Percentiles rank a stretch among this genome's conserved stretches.
These are phyloP conservation scores for Asterella californica DNA, from an alignment of 225 moss, liverwort and hornwort species.

Conservation along the genomic window DNA sequence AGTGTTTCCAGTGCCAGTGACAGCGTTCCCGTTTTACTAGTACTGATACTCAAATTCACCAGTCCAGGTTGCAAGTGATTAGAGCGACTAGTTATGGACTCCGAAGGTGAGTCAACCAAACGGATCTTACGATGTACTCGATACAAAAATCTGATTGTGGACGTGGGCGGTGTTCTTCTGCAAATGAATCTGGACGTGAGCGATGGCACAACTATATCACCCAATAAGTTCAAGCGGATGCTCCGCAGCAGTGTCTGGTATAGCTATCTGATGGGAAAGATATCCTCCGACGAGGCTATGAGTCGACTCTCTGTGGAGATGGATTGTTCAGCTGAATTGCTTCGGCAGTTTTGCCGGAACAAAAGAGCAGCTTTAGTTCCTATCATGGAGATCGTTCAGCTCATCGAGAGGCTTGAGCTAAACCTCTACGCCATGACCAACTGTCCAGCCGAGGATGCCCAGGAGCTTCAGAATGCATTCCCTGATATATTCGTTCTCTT, in stretches of 20 bases:
- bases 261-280: conserved; percentile 13
- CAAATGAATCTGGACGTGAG: conserved; percentile 14
- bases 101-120: too few species aligned
- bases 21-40: too few species aligned
- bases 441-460: conserved; percentile 16
- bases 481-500: background rate
- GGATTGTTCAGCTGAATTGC: conserved; percentile 4
- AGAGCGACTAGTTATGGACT: too few species aligned
- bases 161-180: conserved; percentile 26
- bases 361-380: conserved; percentile 12
- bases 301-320: background rate
- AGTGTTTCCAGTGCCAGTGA: too few species aligned
- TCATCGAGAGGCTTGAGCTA: background rate
- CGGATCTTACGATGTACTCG: too few species aligned
- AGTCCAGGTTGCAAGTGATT: too few species aligned
- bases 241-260: conserved; percentile 16
- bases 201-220: conserved; percentile 21
- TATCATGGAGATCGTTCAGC: conserved; percentile 5
- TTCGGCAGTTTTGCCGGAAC: background rate
- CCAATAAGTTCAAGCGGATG: conserved; percentile 23
- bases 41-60: too few species aligned
- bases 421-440: conserved; percentile 23
- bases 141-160: conserved; percentile 21
- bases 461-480: background rate
- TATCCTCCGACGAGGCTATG: conserved; percentile 6